These are phyloP conservation scores for Elymus sibiricus DNA, from an alignment of 176 grass and related monocot species.

Conservation along the genomic window DNA sequence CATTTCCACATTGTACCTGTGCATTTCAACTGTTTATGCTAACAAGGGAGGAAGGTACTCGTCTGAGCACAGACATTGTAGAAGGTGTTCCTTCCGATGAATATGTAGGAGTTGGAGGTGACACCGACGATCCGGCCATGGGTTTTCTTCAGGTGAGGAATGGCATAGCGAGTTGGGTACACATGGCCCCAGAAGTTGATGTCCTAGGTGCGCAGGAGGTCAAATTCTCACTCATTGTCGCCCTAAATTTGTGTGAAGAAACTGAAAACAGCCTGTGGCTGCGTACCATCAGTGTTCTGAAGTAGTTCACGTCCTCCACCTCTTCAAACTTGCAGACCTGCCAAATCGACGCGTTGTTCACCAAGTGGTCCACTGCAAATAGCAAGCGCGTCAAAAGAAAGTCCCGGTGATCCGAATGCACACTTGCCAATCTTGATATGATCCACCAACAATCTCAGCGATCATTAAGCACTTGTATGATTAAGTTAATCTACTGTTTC, in stretches of 20 bases:
- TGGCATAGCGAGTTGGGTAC: slow-evolving; percentile 47
- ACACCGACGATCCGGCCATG: slow-evolving; percentile 54
- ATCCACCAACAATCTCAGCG: not conserved
- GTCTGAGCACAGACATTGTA: slow-evolving; percentile 50
- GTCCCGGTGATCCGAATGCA: not conserved
- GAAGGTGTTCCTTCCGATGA: slow-evolving; percentile 55
- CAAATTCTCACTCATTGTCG: not conserved
- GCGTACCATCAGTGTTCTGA: slow-evolving; percentile 51
- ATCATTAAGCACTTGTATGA: not conserved
- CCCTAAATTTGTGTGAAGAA: not conserved
- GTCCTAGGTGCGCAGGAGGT: slow-evolving; percentile 23
- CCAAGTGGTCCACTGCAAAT: slow-evolving; percentile 67
- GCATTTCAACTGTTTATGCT: not conserved
- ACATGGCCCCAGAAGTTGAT: slow-evolving; percentile 74
- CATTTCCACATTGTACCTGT: not conserved
- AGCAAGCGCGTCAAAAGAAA: not conserved
- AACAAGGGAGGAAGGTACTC: not conserved
- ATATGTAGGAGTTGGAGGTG: slow-evolving; percentile 58
- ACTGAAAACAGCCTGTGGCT: not conserved
- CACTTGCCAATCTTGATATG: not conserved
- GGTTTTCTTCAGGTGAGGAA: slow-evolving; percentile 65
- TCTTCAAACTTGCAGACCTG: slow-evolving; percentile 58
- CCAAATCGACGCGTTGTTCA: slow-evolving; percentile 60
- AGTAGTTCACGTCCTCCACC: slow-evolving; percentile 38
- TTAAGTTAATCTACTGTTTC: not conserved